Evolutionary conservation across 805 yeast species (phyloP).

Genomic region (Wickerhamomyces sydowiorum): DNA sequence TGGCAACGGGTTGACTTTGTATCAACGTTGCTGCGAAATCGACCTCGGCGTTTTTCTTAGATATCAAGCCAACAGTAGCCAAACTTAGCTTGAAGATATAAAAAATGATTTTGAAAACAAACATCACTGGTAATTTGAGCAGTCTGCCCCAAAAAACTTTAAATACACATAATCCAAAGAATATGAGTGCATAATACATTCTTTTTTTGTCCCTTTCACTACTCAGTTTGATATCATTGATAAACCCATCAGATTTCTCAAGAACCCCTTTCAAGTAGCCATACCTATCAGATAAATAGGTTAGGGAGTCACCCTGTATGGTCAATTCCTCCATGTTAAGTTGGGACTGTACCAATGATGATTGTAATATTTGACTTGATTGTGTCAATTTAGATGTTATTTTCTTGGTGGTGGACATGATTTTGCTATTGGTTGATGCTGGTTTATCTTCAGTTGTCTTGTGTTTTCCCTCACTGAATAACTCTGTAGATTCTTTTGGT

Average conservation of each 20-base stretch:
- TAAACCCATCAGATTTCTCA: conserved; percentile 18
- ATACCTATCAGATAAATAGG: conserved; percentile 14
- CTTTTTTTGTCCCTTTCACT: conserved; percentile 16
- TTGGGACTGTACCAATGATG: conserved; percentile 20
- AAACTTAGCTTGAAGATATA: conserved; percentile 6
- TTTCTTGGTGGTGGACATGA: conserved; percentile 19
- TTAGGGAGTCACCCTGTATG: conserved; percentile 16
- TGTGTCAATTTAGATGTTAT: conserved; percentile 19
- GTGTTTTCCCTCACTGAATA: not conserved
- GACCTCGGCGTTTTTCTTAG: conserved; percentile 2
- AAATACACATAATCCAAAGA: conserved; percentile 15
- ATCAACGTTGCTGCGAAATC: conserved; percentile 1
- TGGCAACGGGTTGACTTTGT: not conserved
- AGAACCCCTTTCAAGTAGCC: conserved; percentile 13
- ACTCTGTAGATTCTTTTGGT: not conserved
- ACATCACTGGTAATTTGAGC: conserved; percentile 14
- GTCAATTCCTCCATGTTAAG: conserved; percentile 21
- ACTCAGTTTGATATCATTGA: conserved; percentile 19
- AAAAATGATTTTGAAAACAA: conserved; percentile 7
- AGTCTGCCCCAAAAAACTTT: conserved; percentile 19
- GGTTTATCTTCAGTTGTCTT: not conserved
- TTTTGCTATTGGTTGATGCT: conserved; percentile 14
- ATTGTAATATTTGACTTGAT: conserved; percentile 20
- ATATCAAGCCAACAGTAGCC: conserved; percentile 9
- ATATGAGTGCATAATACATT: conserved; percentile 17